Base-by-base conservation (phyloP, 148 eudicot species). In the Cornus controversa region DNA sequence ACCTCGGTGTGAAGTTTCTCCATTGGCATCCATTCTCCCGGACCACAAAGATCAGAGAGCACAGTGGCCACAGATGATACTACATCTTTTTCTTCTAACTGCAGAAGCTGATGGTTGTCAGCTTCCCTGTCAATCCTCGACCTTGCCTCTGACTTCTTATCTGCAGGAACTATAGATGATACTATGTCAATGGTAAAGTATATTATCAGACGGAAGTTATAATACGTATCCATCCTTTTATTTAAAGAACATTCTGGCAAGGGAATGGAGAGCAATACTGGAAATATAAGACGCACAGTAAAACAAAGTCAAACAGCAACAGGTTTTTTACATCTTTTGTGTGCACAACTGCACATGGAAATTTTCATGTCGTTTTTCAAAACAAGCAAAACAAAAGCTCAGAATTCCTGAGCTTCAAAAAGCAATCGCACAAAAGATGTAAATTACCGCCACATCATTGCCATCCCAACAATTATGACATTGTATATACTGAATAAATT, bases 11-110 rank as follows among this genome's bases (percentile, higher is more conserved):
- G 96, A 84, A 94, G 93, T 83, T 89, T 91, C 85, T 95, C 98
- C 93, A 93, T 89, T 31, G 98, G 88, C 98, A 95, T 90, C 97
- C 96, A 93, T 84, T 95, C 97, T 69, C 98, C 96, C 8, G 97
- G 98, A 73, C 97, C 91, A 74, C 99, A 95, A 60, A 88, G 83
- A 84, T 95, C 96, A 71, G 96, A 91, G 47, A 95, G 82, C 69
- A 88, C 90, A 26, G 84, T 95, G 37, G 96, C 98, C 31, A 91
- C 92, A 78, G 97, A 93, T 66, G 96, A 90, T 57, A 95, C 96
- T 31, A 93, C 92, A 67, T 91, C 96, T 80, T 93, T 89, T 82
- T 93, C 97, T 82, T 95, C 99, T 79, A 88, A 73, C 76, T 77
- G 87, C 86, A 93, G 84, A 72, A 93, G 96, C 73, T 95, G 94